Base-by-base conservation (phyloP, 2,329 filamentous ascomycete species). In the Nemania sp. region DNA sequence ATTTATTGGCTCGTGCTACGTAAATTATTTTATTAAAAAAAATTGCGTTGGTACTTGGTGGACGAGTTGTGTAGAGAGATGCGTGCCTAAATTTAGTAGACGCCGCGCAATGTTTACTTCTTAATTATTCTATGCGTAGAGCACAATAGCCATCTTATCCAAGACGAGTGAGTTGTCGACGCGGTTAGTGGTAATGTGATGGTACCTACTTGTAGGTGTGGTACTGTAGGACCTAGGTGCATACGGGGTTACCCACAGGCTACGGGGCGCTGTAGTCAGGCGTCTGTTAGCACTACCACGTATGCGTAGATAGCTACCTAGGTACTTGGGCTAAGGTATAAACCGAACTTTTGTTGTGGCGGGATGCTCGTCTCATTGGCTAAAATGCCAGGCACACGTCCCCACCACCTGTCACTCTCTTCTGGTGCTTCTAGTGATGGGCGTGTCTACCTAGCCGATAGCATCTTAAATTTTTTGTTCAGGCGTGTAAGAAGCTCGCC, bases 391-490 rank as follows among this genome's bases (percentile, higher is more conserved):
- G 7, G 32, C 43, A n/a, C 43, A n/a, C 20, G 43, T 45, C 43
- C 43, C 43, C 43, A 45, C 43, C 43, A 45, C n/a, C 43, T 20
- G 20, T 45, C 43, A 20, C 43, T 43, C 11, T n/a, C 38, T 8
- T 49, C 20, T 26, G 22, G 8, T 27, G 47, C 47, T 51, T 51
- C 15, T 51, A 18, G 24, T 51, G 22, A 62, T 58, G 59, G 57
- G 47, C 49, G 51, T 49, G 38, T 54, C 56, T 54, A n/a, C n/a
- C n/a, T n/a, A n/a, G n/a, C n/a, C n/a, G n/a, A n/a, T n/a, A 65
- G 41, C 49, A 56, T 62, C 63, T 55, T 64, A 64, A 69, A 65
- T 69, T 64, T 70, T 70, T 58, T 51, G 32, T 66, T 5, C 38
- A 54, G 54, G 52, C 66, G 59, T 63, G 55, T 49, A 22, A 53